These are phyloP conservation scores for Cronartium quercuum DNA, from an alignment of 1,284 basidiomycete species.

Conservation along the genomic window DNA sequence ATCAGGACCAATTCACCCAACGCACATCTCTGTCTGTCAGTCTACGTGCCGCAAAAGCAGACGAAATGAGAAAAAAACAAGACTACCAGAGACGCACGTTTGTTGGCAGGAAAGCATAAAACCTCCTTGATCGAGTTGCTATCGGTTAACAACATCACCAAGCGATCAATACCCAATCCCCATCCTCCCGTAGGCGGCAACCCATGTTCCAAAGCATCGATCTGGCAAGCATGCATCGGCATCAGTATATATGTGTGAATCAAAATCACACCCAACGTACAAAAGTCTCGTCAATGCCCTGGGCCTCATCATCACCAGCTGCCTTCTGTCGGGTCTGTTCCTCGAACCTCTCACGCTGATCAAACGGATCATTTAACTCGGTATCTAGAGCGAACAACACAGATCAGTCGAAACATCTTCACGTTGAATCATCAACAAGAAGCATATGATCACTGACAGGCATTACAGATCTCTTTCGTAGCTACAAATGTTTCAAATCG, in stretches of 20 bases:
- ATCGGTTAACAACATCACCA: slow-evolving; percentile 49
- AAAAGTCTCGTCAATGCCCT: slow-evolving; percentile 91
- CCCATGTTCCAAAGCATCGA: slow-evolving; percentile 81
- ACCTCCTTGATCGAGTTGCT: slow-evolving; percentile 50
- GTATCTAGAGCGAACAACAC: slow-evolving; percentile 56
- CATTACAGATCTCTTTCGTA: slow-evolving; percentile 93
- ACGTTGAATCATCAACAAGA: not conserved
- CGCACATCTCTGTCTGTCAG: no score
- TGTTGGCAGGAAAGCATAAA: slow-evolving; percentile 50
- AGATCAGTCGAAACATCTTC: slow-evolving; percentile 16
- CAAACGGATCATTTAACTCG: slow-evolving; percentile 96
- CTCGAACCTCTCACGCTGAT: slow-evolving; percentile 91
- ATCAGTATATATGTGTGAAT: not conserved
- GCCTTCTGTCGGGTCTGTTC: slow-evolving; percentile 89
- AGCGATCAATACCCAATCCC: slow-evolving; percentile 55
- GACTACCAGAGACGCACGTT: slow-evolving; percentile 42
- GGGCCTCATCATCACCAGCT: slow-evolving; percentile 93
- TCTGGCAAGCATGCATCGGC: slow-evolving; percentile 23
- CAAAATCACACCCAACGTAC: slow-evolving; percentile 50
- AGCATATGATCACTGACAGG: slow-evolving; percentile 9
- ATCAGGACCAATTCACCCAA: not conserved
- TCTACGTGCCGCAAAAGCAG: no score
- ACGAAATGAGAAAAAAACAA: not conserved
- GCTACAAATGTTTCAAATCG: slow-evolving; percentile 98
- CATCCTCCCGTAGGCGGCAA: slow-evolving; percentile 95